phyloP scores from a whole-genome alignment of 805 yeast species.

The Lachancea fermentati region DNA sequence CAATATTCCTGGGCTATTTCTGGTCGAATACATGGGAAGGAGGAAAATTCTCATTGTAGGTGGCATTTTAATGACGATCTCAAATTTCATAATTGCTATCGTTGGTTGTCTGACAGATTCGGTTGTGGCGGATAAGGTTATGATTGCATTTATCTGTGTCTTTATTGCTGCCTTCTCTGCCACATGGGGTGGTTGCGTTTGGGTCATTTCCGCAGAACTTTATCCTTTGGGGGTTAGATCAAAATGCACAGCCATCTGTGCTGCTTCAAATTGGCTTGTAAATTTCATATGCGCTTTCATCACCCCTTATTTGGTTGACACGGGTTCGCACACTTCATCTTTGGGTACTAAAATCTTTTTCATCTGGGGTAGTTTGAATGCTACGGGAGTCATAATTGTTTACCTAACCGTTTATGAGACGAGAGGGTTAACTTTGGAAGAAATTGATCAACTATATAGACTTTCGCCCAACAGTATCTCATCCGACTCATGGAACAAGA shows the following conservation, averaged over 20 bases:
- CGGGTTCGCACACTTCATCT: slow-evolving; percentile 61
- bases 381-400: slow-evolving; percentile 52
- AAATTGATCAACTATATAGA: slow-evolving; percentile 69
- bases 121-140: slow-evolving; percentile 44
- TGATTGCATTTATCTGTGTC: slow-evolving; percentile 60
- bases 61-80: slow-evolving; percentile 67
- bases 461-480: slow-evolving; percentile 50
- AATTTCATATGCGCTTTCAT: slow-evolving; percentile 69
- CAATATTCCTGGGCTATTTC: slow-evolving; percentile 76
- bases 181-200: slow-evolving; percentile 78
- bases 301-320: slow-evolving; percentile 70
- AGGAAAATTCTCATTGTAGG: slow-evolving; percentile 65
- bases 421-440: slow-evolving; percentile 72
- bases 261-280: slow-evolving; percentile 75
- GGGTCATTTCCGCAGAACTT: slow-evolving; percentile 66
- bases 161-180: slow-evolving; percentile 76
- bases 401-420: slow-evolving; percentile 74
- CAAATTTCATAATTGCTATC: slow-evolving; percentile 63
- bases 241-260: slow-evolving; percentile 68
- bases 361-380: slow-evolving; percentile 71
- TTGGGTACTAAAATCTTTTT: slow-evolving; percentile 70
- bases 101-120: slow-evolving; percentile 48
- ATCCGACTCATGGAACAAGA: slow-evolving; percentile 40
- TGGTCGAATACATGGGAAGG: slow-evolving; percentile 79
- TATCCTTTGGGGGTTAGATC: slow-evolving; percentile 71